These are phyloP conservation scores for Botrytis elliptica DNA, from an alignment of 2,329 filamentous ascomycete genomes.

Conservation along the genomic window DNA sequence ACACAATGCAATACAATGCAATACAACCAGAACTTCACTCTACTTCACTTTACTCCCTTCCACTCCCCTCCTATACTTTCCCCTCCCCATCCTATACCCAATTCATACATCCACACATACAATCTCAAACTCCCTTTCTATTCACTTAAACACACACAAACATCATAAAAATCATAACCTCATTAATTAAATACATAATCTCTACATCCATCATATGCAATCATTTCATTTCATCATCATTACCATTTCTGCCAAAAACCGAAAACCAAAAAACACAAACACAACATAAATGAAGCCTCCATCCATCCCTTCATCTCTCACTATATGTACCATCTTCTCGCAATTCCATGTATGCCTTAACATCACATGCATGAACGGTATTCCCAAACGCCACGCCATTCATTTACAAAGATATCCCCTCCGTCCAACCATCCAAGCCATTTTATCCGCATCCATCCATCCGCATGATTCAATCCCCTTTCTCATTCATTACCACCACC, in stretches of 20 bases:
- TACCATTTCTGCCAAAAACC: background rate
- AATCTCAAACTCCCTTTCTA: background rate
- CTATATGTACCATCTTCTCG: constrained; percentile 1
- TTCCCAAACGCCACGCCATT: constrained; percentile 4
- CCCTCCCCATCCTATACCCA: background rate
- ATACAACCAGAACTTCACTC: too few relatives aligned
- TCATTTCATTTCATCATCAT: background rate
- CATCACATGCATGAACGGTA: background rate
- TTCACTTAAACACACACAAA: background rate
- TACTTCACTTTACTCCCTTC: too few relatives aligned
- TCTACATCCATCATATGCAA: background rate
- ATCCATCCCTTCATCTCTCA: background rate
- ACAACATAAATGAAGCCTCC: background rate
- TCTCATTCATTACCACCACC: background rate
- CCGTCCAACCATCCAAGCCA: background rate
- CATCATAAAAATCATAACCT: background rate
- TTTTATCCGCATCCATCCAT: background rate
- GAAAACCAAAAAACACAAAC: background rate
- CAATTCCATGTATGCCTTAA: background rate
- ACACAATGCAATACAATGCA: too few relatives aligned
- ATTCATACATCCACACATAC: too few relatives aligned
- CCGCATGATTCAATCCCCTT: background rate
- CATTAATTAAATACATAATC: background rate
- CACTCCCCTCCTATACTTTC: too few relatives aligned
- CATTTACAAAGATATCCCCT: background rate